A percentile compares a stretch with the other conserved stretches of the same genome.
phyloP scores from a whole-genome alignment of 169 alveolate species.

The Plasmodium relictum region DNA sequence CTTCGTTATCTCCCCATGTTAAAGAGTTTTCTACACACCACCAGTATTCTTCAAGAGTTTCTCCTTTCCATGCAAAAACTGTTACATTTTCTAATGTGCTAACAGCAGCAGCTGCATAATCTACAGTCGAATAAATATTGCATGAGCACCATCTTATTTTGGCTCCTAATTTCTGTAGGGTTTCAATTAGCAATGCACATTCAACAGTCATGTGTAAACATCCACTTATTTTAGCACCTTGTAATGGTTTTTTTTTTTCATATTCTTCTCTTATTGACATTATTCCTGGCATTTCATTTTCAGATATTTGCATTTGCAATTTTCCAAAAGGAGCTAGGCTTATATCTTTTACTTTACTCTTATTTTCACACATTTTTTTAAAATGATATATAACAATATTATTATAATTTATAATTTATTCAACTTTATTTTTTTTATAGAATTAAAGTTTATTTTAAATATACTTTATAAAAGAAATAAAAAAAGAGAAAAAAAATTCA shows the following conservation, averaged over 20 bases:
- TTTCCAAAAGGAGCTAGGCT: constrained; percentile 95
- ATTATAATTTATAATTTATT: too few relatives aligned
- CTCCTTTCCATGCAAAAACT: constrained; percentile 98
- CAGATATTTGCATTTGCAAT: constrained; percentile 94
- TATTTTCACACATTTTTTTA: constrained; percentile 41
- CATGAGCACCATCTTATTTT: constrained; percentile 98
- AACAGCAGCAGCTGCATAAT: constrained; percentile 98
- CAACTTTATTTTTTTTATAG: too few relatives aligned
- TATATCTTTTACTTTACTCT: constrained; percentile 90
- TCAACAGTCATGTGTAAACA: constrained; percentile 97
- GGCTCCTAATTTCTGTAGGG: constrained; percentile 95
- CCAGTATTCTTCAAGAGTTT: constrained; percentile 97
- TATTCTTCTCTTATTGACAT: constrained; percentile 93
- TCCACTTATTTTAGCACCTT: constrained; percentile 97
- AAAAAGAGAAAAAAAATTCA: too few relatives aligned
- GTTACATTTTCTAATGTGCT: constrained; percentile 91
- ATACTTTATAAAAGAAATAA: too few relatives aligned
- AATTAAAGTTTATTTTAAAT: too few relatives aligned
- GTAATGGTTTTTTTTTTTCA: constrained; percentile 92
- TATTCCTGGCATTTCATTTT: constrained; percentile 98
- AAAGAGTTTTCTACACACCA: constrained; percentile 96
- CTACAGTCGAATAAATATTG: constrained; percentile 98
- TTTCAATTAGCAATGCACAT: constrained; percentile 90
- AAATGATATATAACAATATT: neutral
- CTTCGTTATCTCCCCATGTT: constrained; percentile 96